phyloP scores from a whole-genome alignment of 2,329 filamentous ascomycete genomes.

The Sclerotinia subarctica region DNA sequence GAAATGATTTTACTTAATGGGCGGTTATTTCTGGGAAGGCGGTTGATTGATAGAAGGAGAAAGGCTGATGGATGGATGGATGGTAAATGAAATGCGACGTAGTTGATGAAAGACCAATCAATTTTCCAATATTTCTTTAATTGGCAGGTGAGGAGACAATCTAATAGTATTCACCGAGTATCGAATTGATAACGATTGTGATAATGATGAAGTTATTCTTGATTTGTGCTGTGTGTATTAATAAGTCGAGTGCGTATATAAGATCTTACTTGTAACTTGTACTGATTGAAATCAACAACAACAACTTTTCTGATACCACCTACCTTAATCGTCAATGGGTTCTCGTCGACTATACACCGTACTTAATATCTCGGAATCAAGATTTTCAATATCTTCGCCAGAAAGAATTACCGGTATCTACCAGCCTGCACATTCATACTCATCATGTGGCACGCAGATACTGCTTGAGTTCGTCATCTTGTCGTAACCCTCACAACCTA shows the following conservation, averaged over 20 bases:
- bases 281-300: too few species aligned
- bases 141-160: too few species aligned
- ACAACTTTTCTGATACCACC: too few species aligned
- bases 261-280: too few species aligned
- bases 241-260: too few species aligned
- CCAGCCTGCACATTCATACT: neutral
- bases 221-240: too few species aligned
- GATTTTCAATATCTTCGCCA: too few species aligned
- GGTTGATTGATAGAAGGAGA: neutral
- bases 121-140: too few species aligned
- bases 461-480: neutral
- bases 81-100: neutral
- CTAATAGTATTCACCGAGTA: too few species aligned
- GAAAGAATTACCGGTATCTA: neutral
- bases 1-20: neutral
- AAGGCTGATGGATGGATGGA: constrained; percentile 7
- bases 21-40: neutral
- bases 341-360: neutral
- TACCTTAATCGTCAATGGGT: neutral
- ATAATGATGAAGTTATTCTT: too few species aligned
- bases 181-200: too few species aligned
- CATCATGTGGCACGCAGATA: neutral
- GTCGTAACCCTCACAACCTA: neutral
- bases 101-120: neutral
- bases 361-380: neutral